Percentiles rank a stretch among this genome's conserved stretches.
These are phyloP conservation scores for Chalciporus pseudorubinellus DNA, from an alignment of 768 basidiomycete species.

Conservation along the genomic window DNA sequence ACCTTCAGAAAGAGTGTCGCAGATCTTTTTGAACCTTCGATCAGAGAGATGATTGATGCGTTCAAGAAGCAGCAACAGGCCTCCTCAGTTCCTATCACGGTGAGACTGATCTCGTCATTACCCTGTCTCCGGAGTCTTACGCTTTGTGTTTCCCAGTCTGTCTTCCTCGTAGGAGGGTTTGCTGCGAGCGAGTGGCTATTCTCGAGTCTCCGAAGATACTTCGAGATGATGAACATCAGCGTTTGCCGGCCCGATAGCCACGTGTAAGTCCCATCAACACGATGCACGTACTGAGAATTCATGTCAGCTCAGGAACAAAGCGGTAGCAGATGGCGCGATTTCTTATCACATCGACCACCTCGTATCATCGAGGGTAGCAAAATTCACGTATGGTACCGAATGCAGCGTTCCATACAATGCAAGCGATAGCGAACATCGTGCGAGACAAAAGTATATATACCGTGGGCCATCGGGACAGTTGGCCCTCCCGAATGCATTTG, in stretches of 20 bases:
- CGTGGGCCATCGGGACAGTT: slow-evolving; percentile 38
- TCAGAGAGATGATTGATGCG: slow-evolving; percentile 36
- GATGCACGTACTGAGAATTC: slow-evolving; percentile 1
- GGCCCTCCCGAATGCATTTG: slow-evolving; percentile 40
- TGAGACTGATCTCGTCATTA: slow-evolving; percentile 11
- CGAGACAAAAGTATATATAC: slow-evolving; percentile 32
- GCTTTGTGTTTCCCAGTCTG: slow-evolving; percentile 20
- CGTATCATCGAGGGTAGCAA: slow-evolving; percentile 47
- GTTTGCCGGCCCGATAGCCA: slow-evolving; percentile 53
- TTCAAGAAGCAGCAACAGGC: slow-evolving; percentile 33
- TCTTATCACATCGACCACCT: slow-evolving; percentile 45
- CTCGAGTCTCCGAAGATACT: slow-evolving; percentile 36
- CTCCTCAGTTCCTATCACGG: slow-evolving; percentile 33
- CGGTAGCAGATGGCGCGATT: slow-evolving; percentile 52
- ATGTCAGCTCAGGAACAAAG: slow-evolving; percentile 39
- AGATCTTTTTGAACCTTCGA: slow-evolving; percentile 44
- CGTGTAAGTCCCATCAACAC: slow-evolving; percentile 39
- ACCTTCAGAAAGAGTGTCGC: slow-evolving; percentile 36
- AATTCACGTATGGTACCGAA: slow-evolving; percentile 46
- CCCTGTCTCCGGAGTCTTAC: background rate
- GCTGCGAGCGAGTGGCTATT: slow-evolving; percentile 51
- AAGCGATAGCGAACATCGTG: slow-evolving; percentile 39
- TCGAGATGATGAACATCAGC: slow-evolving; percentile 39
- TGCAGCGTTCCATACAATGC: slow-evolving; percentile 37
- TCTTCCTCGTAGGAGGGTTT: slow-evolving; percentile 56